A percentile compares a stretch with the other conserved stretches of the same genome.
phyloP scores from a whole-genome alignment of 2,329 filamentous ascomycete species.

The Microcera coccophila region DNA sequence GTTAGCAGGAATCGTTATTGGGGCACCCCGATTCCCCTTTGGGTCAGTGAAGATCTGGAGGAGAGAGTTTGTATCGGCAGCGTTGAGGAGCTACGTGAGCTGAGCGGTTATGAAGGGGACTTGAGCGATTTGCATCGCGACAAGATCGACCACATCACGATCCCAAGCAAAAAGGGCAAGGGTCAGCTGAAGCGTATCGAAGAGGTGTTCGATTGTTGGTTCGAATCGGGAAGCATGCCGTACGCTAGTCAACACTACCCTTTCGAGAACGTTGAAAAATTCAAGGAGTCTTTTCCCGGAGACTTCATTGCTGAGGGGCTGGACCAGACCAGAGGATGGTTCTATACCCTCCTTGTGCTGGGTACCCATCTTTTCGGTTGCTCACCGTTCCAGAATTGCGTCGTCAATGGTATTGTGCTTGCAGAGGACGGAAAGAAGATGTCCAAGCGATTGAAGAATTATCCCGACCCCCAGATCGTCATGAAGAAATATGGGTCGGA shows the following conservation, averaged over 20 bases:
- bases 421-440: conserved; percentile 98
- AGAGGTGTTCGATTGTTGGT: conserved; percentile 96
- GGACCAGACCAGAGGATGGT: conserved; percentile 95
- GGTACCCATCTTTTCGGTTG: conserved; percentile 83
- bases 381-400: conserved; percentile 88
- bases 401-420: conserved; percentile 93
- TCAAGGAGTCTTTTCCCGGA: conserved; percentile 77
- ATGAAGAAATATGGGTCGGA: conserved; percentile 89
- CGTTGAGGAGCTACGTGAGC: conserved; percentile 73
- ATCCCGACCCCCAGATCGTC: conserved; percentile 78
- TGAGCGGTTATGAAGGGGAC: conserved; percentile 82
- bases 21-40: conserved; percentile 89
- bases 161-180: conserved; percentile 84
- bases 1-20: conserved; percentile 91
- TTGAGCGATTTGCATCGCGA: conserved; percentile 86
- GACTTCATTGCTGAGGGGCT: conserved; percentile 93
- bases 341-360: conserved; percentile 86
- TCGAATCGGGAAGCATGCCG: conserved; percentile 94
- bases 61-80: conserved; percentile 86
- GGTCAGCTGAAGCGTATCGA: conserved; percentile 75
- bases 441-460: conserved; percentile 96
- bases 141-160: conserved; percentile 90
- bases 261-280: conserved; percentile 80
- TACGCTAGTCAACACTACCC: conserved; percentile 89
- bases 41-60: conserved; percentile 85